Conservation (phyloP, 2,329 filamentous ascomycete genomes). For the Teratosphaeria pseudoeucalypti region DNA sequence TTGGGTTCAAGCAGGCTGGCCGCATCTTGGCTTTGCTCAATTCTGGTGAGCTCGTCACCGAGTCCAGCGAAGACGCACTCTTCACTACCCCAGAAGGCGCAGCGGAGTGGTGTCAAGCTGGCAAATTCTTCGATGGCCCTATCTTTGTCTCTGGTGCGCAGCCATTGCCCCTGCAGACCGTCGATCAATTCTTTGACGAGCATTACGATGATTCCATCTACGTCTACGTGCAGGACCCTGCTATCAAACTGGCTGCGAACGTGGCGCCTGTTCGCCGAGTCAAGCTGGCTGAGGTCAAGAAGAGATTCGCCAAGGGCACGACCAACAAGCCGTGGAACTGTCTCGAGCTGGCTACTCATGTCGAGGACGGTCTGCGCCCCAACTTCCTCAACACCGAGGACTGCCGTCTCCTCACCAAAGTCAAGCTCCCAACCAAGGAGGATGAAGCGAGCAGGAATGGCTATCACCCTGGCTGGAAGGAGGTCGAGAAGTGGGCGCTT, state of each 20-base stretch:
- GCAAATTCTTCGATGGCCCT: slow-evolving; percentile 14
- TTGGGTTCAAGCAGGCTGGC: slow-evolving; percentile 9
- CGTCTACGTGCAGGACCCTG: slow-evolving; percentile 21
- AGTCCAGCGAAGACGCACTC: slow-evolving; percentile 12
- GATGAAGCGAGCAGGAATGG: slow-evolving; percentile 18
- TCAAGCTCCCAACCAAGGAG: slow-evolving; percentile 19
- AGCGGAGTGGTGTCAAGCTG: slow-evolving; percentile 10
- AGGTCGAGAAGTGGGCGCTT: slow-evolving; percentile 26
- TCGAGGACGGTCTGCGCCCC: slow-evolving; percentile 23
- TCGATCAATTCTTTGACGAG: slow-evolving; percentile 18
- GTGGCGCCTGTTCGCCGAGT: slow-evolving; percentile 9
- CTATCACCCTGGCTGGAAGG: slow-evolving; percentile 22
- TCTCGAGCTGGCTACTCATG: slow-evolving; percentile 23
- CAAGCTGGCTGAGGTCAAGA: slow-evolving; percentile 16
- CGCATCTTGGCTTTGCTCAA: slow-evolving; percentile 18
- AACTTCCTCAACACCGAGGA: slow-evolving; percentile 23
- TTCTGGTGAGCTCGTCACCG: slow-evolving; percentile 11
- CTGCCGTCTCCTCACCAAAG: slow-evolving; percentile 22
- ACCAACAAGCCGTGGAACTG: slow-evolving; percentile 20
- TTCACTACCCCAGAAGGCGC: slow-evolving; percentile 17
- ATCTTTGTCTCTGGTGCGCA: slow-evolving; percentile 21
- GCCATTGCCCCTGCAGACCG: slow-evolving; percentile 15
- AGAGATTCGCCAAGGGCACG: slow-evolving; percentile 11
- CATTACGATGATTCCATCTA: slow-evolving; percentile 21
- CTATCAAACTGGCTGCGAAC: slow-evolving; percentile 4